phyloP scores from a whole-genome alignment of 257 asterid species.

The Nemophila menziesii region DNA sequence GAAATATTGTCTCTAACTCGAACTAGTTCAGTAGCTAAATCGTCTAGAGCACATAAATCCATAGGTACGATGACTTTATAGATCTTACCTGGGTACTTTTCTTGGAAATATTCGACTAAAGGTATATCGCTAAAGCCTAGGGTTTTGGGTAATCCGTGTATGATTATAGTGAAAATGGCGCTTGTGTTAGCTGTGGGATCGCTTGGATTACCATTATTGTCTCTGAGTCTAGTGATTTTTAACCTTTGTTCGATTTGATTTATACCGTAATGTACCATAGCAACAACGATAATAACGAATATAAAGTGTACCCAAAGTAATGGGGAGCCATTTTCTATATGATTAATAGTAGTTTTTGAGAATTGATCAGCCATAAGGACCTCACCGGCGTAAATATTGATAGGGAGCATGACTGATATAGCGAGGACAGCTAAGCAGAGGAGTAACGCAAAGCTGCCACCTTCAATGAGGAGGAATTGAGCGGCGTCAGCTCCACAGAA shows the following conservation, averaged over 20 bases:
- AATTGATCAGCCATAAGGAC: conserved; percentile 70
- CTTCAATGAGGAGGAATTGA: conserved; percentile 81
- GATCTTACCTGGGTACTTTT: conserved; percentile 79
- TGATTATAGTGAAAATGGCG: conserved; percentile 76
- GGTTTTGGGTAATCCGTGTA: conserved; percentile 77
- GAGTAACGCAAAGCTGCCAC: conserved; percentile 73
- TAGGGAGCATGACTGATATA: conserved; percentile 54
- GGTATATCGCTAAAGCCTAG: conserved; percentile 73
- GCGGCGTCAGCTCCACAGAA: conserved; percentile 99
- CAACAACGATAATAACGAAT: conserved; percentile 67
- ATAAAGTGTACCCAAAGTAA: conserved; percentile 87
- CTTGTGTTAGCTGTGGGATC: conserved; percentile 50
- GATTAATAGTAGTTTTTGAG: conserved; percentile 81
- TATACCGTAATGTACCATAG: conserved; percentile 69
- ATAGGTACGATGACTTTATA: conserved; percentile 74
- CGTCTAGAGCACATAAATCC: conserved; percentile 96
- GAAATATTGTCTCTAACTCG: conserved; percentile 67
- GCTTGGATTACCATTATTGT: conserved; percentile 73
- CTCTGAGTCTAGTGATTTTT: conserved; percentile 72
- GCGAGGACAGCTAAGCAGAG: conserved; percentile 52
- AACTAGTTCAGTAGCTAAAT: conserved; percentile 81
- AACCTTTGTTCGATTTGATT: conserved; percentile 53
- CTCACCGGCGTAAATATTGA: conserved; percentile 65
- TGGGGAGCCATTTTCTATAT: conserved; percentile 72
- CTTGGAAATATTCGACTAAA: conserved; percentile 70